These are phyloP conservation scores for Volvariella surrecta DNA, from an alignment of 1,284 basidiomycete species.

Conservation along the genomic window DNA sequence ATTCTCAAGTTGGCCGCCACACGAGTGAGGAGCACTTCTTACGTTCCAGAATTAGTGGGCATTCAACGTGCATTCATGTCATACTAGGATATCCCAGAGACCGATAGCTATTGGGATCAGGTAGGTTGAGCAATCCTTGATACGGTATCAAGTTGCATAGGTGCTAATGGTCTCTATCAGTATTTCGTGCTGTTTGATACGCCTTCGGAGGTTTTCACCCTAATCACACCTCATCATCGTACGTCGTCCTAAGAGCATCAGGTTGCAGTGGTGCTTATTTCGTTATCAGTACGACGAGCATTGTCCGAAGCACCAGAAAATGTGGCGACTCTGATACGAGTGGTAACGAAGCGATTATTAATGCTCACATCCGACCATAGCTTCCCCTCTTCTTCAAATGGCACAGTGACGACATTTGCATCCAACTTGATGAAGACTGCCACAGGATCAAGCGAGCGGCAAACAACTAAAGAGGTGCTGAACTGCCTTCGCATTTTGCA, in stretches of 20 bases:
- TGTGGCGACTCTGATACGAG: slow-evolving; percentile 71
- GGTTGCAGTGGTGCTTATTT: slow-evolving; percentile 1
- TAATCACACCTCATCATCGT: slow-evolving; percentile 84
- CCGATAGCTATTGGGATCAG: slow-evolving; percentile 81
- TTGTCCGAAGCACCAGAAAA: slow-evolving; percentile 80
- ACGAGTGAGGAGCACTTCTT: slow-evolving; percentile 44
- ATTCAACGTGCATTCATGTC: slow-evolving; percentile 10
- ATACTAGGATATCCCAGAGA: slow-evolving; percentile 66
- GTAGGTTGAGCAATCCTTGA: slow-evolving; percentile 27
- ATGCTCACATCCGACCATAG: slow-evolving; percentile 75
- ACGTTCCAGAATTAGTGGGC: neutral
- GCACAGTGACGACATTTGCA: slow-evolving; percentile 57
- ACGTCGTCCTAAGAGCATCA: slow-evolving; percentile 20
- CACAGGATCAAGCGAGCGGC: slow-evolving; percentile 41
- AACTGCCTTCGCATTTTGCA: slow-evolving; percentile 85
- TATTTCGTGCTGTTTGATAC: slow-evolving; percentile 82
- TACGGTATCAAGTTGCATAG: slow-evolving; percentile 11
- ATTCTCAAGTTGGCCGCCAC: slow-evolving; percentile 65
- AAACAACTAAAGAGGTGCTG: slow-evolving; percentile 75
- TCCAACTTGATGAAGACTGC: slow-evolving; percentile 57
- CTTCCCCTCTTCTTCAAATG: slow-evolving; percentile 58
- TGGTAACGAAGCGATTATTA: slow-evolving; percentile 70
- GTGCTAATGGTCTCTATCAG: slow-evolving; percentile 25
- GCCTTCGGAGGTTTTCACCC: slow-evolving; percentile 80
- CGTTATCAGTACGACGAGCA: slow-evolving; percentile 61